Evolutionary conservation across 2,329 filamentous ascomycete species (phyloP), one percentile per base, ranked within the genome.

Genomic region (Phaeophleospora eucalypticola): DNA sequence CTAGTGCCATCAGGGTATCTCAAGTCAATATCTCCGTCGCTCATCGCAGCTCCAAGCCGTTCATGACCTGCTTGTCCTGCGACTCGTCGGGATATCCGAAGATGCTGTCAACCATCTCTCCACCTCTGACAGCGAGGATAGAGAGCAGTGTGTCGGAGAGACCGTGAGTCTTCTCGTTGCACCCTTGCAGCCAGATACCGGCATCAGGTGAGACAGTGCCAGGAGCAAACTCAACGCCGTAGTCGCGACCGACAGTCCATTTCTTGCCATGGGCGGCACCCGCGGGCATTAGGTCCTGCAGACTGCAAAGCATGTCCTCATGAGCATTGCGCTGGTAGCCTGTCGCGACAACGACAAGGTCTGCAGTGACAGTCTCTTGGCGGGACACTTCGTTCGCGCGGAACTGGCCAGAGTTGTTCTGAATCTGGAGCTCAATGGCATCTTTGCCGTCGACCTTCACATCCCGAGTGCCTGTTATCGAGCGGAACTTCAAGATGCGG

Each of bases 121-220:
- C 66, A 14, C 64, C 65, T 41, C 66, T 52, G 10, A 59, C 58
- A 4, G 66, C 64, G 12, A 68, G 57, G 17, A 69, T 63, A 4
- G 64, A 67, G 16, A 69, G 56, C 38, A 69, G 47, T 1, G 65
- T 63, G 47, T 68, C 66, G 19, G 66, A 66, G n/a, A 91, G 86
- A 49, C 91, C 91, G 68, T 97, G 91, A 27, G 89, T 95, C 52
- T 78, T 82, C 73, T 97, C 90, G 65, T 89, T 94, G 72, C 90
- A 96, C 24, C 91, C 91, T 67, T 97, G 93, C 59, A 97, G 75
- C 85, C 87, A 97, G 48, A 97, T 76, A 3, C 90, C 90, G 12
- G 88, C 85, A 36, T 83, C 81, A 0, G 76, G 64, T n/a, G 81
- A 78, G 27, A 97, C 84, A 39, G 79, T 76, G 21, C 79, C 83